A percentile compares a stretch with the other conserved stretches of the same genome.
These are phyloP conservation scores for Penstemon barbatus DNA, from an alignment of 257 asterid genomes.

Conservation along the genomic window DNA sequence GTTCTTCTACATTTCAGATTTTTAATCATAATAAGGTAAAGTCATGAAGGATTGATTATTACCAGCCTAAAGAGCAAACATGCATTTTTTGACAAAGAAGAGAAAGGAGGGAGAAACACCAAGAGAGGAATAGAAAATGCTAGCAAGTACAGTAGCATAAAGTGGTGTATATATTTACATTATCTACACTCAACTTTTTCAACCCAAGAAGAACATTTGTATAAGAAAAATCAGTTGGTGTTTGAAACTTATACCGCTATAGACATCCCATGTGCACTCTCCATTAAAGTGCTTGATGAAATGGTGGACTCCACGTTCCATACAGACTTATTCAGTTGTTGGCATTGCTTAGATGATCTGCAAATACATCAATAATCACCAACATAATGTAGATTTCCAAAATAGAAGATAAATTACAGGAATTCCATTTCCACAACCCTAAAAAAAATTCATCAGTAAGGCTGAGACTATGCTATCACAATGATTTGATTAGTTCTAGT, in stretches of 20 bases:
- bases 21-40: not conserved
- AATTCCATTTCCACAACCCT: constrained; percentile 6
- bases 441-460: not conserved
- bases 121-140: not conserved
- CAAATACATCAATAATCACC: constrained; percentile 24
- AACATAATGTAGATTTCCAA: constrained; percentile 2
- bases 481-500: constrained; percentile 14
- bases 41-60: not conserved
- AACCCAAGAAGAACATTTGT: constrained; percentile 18
- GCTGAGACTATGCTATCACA: not conserved
- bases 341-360: constrained; percentile 78
- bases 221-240: constrained; percentile 6
- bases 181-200: constrained; percentile 4
- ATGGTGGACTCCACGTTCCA: constrained; percentile 77
- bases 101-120: not conserved
- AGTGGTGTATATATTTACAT: constrained; percentile 10
- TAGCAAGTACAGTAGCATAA: not conserved
- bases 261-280: constrained; percentile 74
- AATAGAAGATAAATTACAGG: constrained; percentile 14
- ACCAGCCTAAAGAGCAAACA: not conserved
- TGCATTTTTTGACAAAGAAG: not conserved
- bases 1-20: not conserved
- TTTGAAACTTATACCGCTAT: constrained; percentile 46
- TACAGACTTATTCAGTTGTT: constrained; percentile 65
- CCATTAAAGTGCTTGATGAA: constrained; percentile 82